Evolutionary conservation across 2,329 filamentous ascomycete genomes (phyloP), one percentile per base, ranked within the genome.

Genomic region (Colletotrichum limetticola): DNA sequence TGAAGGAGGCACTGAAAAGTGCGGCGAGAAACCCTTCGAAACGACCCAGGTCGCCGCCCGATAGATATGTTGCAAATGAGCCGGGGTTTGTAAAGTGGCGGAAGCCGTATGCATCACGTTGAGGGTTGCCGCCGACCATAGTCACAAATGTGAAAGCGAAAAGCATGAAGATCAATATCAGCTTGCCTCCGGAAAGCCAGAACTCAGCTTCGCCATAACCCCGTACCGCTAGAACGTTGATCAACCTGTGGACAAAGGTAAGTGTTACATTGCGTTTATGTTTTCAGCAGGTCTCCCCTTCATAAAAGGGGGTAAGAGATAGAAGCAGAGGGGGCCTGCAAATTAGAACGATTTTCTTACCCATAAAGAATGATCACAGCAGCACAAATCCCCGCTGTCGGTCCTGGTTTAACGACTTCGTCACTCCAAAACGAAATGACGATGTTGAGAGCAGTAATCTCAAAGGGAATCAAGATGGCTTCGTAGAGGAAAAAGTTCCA

Each of bases 131-230:
- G 46, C 93, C 94, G 8, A 94, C 85, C 92, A 95, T 95, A 61
- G 91, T 91, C 76, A 96, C 87, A 78, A 96, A 93, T n/a, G 94
- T 95, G 82, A 93, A 95, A 78, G 86, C 83, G 80, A 94, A 92
- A 66, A 94, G 85, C 14, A 91, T 90, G 72, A 91, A 84, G 76
- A 93, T 92, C 59, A 94, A 85, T 26, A 93, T 80, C 42, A 93
- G 86, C 79, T 94, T 93, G 75, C 91, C 90, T 52, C 73, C 68
- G 2, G 89, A 88, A 3, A 91, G 83, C 88, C 88, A 91, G 77
- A 95, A 95, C 78, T 95, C 93, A 14, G 91, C 89, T 80, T 94
- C 91, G 75, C 73, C 73, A 46, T 73, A 74, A 37, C 67, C 66
- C 32, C 76, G 68, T 53, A 76, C 76, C 4, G 76, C 76, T n/a